phyloP scores from a whole-genome alignment of 208 protist genomes.

The Crithidia bombi region DNA sequence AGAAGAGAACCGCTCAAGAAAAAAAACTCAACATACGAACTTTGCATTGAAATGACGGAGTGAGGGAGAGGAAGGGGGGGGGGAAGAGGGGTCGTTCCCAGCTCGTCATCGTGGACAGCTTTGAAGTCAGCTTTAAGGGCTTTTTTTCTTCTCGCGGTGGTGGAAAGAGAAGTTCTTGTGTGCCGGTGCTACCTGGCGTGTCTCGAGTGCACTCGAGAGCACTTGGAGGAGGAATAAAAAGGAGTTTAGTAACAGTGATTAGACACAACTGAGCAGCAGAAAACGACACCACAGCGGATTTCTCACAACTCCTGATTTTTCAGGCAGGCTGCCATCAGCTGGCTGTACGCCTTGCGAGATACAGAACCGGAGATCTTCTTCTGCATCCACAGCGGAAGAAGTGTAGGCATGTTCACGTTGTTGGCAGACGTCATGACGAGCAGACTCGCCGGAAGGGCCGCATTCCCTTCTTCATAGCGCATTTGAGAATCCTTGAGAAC shows the following conservation, averaged over 20 bases:
- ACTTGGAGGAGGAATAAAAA: background rate
- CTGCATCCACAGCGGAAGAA: constrained; percentile 54
- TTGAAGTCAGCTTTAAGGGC: too few species aligned
- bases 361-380: constrained; percentile 41
- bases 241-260: background rate
- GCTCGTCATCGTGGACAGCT: too few species aligned
- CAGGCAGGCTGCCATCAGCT: constrained; percentile 33
- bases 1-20: background rate
- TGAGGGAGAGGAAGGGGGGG: background rate
- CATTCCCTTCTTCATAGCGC: constrained; percentile 14
- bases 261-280: too few species aligned
- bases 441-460: constrained; percentile 38
- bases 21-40: too few species aligned
- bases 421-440: constrained; percentile 77
- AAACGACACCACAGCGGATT: background rate
- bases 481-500: constrained; percentile 32
- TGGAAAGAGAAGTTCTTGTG: too few species aligned
- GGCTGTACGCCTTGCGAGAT: constrained; percentile 47
- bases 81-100: too few species aligned
- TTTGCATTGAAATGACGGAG: background rate
- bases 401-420: constrained; percentile 47
- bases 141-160: too few species aligned
- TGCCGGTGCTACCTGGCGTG: too few species aligned
- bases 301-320: constrained; percentile 9
- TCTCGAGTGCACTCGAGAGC: too few species aligned